phyloP scores from a whole-genome alignment of 495 filamentous ascomycete genomes.

The Terfezia claveryi region DNA sequence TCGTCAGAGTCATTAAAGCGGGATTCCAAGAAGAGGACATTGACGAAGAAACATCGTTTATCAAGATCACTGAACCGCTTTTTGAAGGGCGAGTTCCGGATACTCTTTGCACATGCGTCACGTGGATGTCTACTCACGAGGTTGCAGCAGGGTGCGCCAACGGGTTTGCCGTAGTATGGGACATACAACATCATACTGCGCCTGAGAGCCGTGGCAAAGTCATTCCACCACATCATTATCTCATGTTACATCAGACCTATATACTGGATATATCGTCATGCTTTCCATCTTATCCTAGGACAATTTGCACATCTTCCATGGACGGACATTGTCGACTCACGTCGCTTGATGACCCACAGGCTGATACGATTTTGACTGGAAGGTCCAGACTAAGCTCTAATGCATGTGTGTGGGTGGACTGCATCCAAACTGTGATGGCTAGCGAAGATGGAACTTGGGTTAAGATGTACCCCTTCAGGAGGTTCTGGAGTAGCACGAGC shows the following conservation, averaged over 20 bases:
- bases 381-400: slow-evolving; percentile 30
- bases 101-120: slow-evolving; percentile 35
- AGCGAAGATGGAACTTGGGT: slow-evolving; percentile 37
- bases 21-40: slow-evolving; percentile 12
- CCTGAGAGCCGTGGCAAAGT: slow-evolving; percentile 9
- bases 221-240: slow-evolving; percentile 31
- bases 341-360: slow-evolving; percentile 29
- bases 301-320: slow-evolving; percentile 32
- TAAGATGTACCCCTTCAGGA: slow-evolving; percentile 30
- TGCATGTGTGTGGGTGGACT: slow-evolving; percentile 34
- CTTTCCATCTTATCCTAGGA: slow-evolving; percentile 36
- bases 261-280: slow-evolving; percentile 33
- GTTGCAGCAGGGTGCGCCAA: slow-evolving; percentile 42
- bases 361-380: slow-evolving; percentile 27
- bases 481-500: slow-evolving; percentile 32
- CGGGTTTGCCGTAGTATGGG: slow-evolving; percentile 37
- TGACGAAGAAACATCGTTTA: slow-evolving; percentile 11
- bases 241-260: slow-evolving; percentile 36
- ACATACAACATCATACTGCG: slow-evolving; percentile 22
- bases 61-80: slow-evolving; percentile 28
- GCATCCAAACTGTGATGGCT: slow-evolving; percentile 30
- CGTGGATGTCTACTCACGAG: slow-evolving; percentile 39
- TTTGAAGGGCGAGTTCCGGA: slow-evolving; percentile 29
- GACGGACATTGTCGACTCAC: slow-evolving; percentile 38
- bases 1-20: slow-evolving; percentile 36